Evolutionary conservation across 2,329 filamentous ascomycete genomes (phyloP).

Genomic region (Ceratocystis albifundus): DNA sequence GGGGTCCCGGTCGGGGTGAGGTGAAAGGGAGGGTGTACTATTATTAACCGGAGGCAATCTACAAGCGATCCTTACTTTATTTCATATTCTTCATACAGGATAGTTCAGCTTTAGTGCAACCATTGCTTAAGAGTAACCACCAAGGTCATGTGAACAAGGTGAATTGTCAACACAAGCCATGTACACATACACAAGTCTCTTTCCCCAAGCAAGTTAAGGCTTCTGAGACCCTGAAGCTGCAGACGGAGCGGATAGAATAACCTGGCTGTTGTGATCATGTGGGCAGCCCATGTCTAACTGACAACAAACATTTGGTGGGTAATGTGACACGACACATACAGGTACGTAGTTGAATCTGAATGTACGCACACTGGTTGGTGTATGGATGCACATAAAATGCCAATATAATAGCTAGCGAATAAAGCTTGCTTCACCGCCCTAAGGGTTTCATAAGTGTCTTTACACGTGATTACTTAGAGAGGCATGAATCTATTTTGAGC

Average conservation of each 20-base stretch:
- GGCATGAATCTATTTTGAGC: conserved; percentile 7
- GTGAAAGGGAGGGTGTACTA: not conserved
- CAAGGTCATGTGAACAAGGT: not conserved
- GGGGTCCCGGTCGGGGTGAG: not conserved
- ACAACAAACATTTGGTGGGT: not conserved
- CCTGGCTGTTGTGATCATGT: not conserved
- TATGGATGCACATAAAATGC: not conserved
- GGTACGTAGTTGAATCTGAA: not conserved
- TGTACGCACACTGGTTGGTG: no score
- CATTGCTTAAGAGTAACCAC: no score
- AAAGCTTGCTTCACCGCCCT: not conserved
- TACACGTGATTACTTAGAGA: not conserved
- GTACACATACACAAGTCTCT: not conserved
- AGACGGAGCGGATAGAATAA: not conserved
- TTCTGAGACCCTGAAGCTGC: not conserved
- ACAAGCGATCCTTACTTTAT: not conserved
- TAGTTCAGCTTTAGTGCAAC: not conserved
- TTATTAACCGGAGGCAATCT: not conserved
- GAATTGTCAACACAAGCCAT: not conserved
- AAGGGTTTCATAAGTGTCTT: not conserved
- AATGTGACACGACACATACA: not conserved
- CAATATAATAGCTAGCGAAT: not conserved
- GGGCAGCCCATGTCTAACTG: not conserved
- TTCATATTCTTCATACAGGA: not conserved
- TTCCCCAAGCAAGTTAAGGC: not conserved